These are phyloP conservation scores for Leishmania tropica DNA, from an alignment of 208 protist genomes.

Conservation along the genomic window DNA sequence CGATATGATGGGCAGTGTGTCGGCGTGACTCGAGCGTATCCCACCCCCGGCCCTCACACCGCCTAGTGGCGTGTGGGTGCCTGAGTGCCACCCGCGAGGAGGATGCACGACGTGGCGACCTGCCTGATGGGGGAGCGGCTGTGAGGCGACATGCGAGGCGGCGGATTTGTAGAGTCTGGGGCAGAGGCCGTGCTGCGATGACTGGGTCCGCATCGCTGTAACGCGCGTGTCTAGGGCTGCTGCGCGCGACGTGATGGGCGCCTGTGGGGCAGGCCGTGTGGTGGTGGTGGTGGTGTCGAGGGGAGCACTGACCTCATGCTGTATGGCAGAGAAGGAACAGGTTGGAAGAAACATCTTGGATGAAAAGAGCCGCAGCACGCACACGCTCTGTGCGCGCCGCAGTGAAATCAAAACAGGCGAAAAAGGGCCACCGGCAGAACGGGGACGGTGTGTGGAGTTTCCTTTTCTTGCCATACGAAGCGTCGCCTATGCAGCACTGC, in stretches of 20 bases:
- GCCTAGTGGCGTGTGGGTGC: not conserved
- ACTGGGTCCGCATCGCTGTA: too few relatives aligned
- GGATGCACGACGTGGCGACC: not conserved
- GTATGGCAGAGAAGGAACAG: not conserved
- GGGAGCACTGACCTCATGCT: too few relatives aligned
- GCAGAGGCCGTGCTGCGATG: not conserved
- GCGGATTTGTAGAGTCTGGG: not conserved
- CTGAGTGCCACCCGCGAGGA: not conserved
- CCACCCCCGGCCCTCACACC: not conserved
- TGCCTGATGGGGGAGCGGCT: not conserved
- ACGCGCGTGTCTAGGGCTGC: too few relatives aligned
- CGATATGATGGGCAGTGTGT: not conserved
- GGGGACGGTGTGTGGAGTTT: not conserved
- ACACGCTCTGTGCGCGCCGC: not conserved
- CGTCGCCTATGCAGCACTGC: not conserved
- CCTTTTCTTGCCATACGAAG: not conserved
- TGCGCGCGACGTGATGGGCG: too few relatives aligned
- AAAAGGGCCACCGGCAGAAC: not conserved
- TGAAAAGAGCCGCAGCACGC: not conserved
- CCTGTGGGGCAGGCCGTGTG: too few relatives aligned
- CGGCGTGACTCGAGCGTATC: not conserved
- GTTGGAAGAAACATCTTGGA: too few relatives aligned
- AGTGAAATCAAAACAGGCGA: not conserved
- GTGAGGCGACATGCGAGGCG: not conserved
- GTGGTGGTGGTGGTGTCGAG: too few relatives aligned